Evolutionary conservation across 2,329 filamentous ascomycete species (phyloP).

Genomic region (Fusarium sp.): DNA sequence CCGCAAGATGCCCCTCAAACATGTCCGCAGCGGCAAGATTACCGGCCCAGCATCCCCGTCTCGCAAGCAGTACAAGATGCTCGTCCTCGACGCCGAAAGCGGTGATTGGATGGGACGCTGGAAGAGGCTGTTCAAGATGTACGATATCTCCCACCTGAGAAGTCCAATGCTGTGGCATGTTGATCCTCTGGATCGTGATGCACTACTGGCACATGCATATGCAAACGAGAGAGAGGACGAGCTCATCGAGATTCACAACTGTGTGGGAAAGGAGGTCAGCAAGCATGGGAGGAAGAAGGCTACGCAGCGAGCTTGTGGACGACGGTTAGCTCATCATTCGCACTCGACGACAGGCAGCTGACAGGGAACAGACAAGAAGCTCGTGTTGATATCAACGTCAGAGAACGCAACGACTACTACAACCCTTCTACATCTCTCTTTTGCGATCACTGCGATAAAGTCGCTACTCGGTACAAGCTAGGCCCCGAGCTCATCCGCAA

Average conservation of each 20-base stretch:
- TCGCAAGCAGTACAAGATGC: conserved; percentile 53
- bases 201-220: conserved; percentile 74
- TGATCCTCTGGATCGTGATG: conserved; percentile 78
- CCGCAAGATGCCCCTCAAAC: conserved; percentile 65
- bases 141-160: conserved; percentile 75
- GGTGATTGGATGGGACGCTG: conserved; percentile 74
- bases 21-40: conserved; percentile 49
- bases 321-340: conserved; percentile 51
- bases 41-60: conserved; percentile 6
- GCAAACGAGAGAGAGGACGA: conserved; percentile 68
- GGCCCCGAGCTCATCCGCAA: conserved; percentile 64
- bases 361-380: conserved; percentile 50
- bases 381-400: conserved; percentile 67
- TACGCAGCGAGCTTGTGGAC: conserved; percentile 48
- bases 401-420: conserved; percentile 75
- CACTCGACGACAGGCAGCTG: neutral
- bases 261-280: conserved; percentile 81
- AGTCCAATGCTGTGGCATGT: conserved; percentile 87
- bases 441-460: conserved; percentile 66
- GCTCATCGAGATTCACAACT: conserved; percentile 74
- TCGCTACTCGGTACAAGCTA: conserved; percentile 63
- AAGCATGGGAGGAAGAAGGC: conserved; percentile 79
- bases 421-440: conserved; percentile 71
- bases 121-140: conserved; percentile 72
- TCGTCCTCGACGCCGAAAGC: conserved; percentile 73